Evolutionary conservation across 768 basidiomycete genomes (phyloP), one percentile per base, ranked within the genome.

Genomic region (Terana coerulea): DNA sequence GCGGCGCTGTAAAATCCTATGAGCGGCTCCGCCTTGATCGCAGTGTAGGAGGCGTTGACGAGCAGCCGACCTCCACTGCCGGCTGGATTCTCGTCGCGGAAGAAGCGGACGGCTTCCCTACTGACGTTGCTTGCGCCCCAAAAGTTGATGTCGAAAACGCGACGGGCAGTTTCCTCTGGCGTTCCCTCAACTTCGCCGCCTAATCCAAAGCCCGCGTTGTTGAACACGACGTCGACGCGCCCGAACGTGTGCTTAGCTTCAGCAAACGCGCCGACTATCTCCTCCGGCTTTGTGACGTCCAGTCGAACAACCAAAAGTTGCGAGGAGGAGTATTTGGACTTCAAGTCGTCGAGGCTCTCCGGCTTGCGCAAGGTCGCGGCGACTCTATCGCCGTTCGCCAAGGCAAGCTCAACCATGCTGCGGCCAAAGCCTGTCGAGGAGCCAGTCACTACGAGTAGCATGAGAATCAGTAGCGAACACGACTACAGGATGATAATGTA

Each of bases 201-300:
- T 22, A 69, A 47, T 10, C 52, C 60, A 34, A 52, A 58, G 34
- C 53, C 64, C 55, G 76, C 76, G 52, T 77, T 78, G 56, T 71
- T 76, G 54, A 73, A 68, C 5, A 77, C 75, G 39, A 77, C 60
- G 49, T 79, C 78, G 15, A 78, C 55, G 25, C 72, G 64, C 5
- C 74, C 75, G 58, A 76, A 77, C 10, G 54, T 57, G 22, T 64
- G 58, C 33, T 67, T 51, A 0, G 69, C 67, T 35, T 54, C 51
- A 9, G 55, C 57, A 50, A 78, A 78, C 0, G 68, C 72, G 6
- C 57, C 56, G 10, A 30, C 54, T 44, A 75, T 68, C 2, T 73
- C 65, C n/a, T 58, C 54, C 2, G 53, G 54, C n/a, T 56, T 52
- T 17, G 61, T 68, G 33, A 78, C 73, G 48, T 79, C 75, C 36